A percentile compares a stretch with the other conserved stretches of the same genome.
Evolutionary conservation across 768 basidiomycete species (phyloP).

Genomic region (Lactarius evosmus): DNA sequence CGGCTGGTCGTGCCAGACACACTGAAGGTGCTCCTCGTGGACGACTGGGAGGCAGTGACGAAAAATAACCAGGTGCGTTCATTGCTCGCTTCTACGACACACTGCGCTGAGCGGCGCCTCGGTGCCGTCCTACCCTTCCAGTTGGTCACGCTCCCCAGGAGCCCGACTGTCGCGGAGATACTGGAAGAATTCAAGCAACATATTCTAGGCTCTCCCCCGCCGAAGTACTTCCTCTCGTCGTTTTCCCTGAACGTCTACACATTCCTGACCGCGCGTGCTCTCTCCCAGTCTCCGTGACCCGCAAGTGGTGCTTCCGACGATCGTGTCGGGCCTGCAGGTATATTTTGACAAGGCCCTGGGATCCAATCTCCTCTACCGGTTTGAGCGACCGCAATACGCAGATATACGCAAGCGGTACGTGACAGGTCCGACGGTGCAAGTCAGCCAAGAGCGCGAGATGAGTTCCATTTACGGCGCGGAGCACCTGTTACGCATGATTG

Average conservation of each 20-base stretch:
- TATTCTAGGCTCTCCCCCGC: constrained; percentile 46
- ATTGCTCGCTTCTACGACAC: neutral
- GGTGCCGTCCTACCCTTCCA: constrained; percentile 34
- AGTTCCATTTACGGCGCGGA: constrained; percentile 92
- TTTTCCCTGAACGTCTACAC: constrained; percentile 1
- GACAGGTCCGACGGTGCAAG: constrained; percentile 66
- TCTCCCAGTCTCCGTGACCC: constrained; percentile 62
- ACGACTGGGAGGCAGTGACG: constrained; percentile 97
- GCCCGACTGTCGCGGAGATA: constrained; percentile 72
- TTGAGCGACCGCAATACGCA: constrained; percentile 92
- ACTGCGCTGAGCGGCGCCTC: neutral
- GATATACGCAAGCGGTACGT: constrained; percentile 69
- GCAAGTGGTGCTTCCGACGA: constrained; percentile 66
- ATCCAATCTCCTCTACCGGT: constrained; percentile 87
- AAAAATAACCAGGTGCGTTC: constrained; percentile 80
- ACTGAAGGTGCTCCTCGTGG: constrained; percentile 86
- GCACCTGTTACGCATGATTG: constrained; percentile 87
- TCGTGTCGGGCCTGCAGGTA: constrained; percentile 77
- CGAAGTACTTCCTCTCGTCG: constrained; percentile 39
- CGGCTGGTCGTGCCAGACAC: constrained; percentile 85
- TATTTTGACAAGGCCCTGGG: constrained; percentile 95
- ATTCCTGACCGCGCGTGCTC: neutral
- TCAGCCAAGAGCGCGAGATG: constrained; percentile 78
- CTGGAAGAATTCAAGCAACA: constrained; percentile 75
- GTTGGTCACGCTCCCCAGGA: constrained; percentile 82